A percentile compares a stretch with the other conserved stretches of the same genome.
Conservation (phyloP, 345 rosid species). For the Punica granatum region DNA sequence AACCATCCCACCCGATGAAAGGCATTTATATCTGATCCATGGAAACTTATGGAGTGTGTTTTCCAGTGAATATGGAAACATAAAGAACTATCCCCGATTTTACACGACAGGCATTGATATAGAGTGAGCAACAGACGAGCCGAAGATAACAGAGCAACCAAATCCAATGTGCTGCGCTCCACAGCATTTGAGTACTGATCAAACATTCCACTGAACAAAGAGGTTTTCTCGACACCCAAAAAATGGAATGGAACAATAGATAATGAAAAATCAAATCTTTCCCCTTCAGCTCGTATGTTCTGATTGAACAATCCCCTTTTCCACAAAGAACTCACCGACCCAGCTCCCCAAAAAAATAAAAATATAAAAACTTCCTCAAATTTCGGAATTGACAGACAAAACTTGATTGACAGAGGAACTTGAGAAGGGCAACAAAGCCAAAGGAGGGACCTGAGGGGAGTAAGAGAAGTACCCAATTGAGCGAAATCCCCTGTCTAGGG, state of each 20-base stretch:
- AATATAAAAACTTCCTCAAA: neutral
- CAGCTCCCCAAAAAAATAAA: neutral
- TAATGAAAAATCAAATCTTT: neutral
- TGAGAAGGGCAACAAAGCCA: neutral
- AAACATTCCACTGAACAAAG: neutral
- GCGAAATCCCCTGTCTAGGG: constrained; percentile 12
- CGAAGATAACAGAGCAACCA: neutral
- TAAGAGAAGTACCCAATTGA: constrained; percentile 9
- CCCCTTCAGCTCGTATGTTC: neutral
- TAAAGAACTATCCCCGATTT: neutral
- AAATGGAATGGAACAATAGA: neutral
- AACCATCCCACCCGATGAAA: neutral
- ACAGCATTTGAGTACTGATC: neutral
- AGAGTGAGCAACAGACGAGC: neutral
- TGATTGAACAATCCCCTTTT: neutral
- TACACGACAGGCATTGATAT: neutral
- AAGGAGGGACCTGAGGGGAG: constrained; percentile 19
- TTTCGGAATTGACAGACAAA: neutral
- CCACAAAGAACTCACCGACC: neutral
- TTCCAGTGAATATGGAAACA: neutral
- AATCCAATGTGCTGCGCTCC: neutral
- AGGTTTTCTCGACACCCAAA: neutral
- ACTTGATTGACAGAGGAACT: neutral
- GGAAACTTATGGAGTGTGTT: neutral
- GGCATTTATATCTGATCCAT: neutral